Percentiles rank a stretch among this genome's conserved stretches.
Evolutionary conservation across 2,329 filamentous ascomycete genomes (phyloP).

Genomic region (Botrytis fragariae): DNA sequence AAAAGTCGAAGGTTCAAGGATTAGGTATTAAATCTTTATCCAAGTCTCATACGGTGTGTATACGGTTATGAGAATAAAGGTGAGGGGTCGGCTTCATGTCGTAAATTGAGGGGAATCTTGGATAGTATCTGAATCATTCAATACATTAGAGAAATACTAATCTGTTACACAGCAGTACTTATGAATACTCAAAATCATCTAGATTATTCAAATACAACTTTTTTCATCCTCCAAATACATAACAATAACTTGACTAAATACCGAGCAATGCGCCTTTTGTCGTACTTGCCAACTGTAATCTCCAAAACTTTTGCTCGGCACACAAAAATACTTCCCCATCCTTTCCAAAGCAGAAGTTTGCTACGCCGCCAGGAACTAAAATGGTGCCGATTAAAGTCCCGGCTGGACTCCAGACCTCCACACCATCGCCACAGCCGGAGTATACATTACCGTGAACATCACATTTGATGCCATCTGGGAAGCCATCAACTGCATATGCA

Average conservation of each 20-base stretch:
- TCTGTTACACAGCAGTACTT: background rate
- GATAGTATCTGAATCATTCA: background rate
- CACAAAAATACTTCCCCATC: slow-evolving; percentile 34
- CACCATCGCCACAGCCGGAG: slow-evolving; percentile 52
- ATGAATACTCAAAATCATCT: background rate
- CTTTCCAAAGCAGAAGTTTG: slow-evolving; percentile 37
- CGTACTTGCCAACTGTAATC: slow-evolving; percentile 25
- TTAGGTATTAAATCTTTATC: background rate
- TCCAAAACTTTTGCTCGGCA: slow-evolving; percentile 33
- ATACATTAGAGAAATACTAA: background rate
- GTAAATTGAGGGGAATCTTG: background rate
- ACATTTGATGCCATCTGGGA: slow-evolving; percentile 59
- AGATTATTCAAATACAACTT: background rate
- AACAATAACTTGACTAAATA: background rate
- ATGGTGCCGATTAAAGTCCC: slow-evolving; percentile 53
- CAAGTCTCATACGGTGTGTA: background rate
- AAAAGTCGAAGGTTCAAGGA: too few relatives aligned
- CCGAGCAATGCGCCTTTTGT: slow-evolving; percentile 27
- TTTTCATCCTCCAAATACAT: background rate
- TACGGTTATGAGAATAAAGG: background rate
- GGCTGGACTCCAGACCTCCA: slow-evolving; percentile 52
- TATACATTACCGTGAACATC: slow-evolving; percentile 56
- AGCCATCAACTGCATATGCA: slow-evolving; percentile 51
- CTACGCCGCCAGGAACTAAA: slow-evolving; percentile 31
- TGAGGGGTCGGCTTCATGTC: background rate